These are phyloP conservation scores for Thelonectria discophora DNA, from an alignment of 2,329 filamentous ascomycete species.

Conservation along the genomic window DNA sequence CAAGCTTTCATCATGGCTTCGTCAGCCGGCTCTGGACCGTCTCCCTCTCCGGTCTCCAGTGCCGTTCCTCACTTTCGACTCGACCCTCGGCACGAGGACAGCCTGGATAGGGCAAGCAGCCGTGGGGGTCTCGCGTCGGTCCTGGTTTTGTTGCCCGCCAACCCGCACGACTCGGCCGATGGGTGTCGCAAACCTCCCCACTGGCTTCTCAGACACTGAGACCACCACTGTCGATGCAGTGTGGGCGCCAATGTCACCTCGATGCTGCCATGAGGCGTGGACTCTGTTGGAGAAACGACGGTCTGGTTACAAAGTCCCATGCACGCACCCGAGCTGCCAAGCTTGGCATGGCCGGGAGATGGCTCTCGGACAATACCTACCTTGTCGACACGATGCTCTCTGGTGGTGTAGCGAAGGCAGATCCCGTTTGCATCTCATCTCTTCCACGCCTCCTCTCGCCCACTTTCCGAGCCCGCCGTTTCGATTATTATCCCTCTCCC, in stretches of 20 bases:
- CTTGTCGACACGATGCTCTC: slow-evolving; percentile 16
- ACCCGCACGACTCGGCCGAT: slow-evolving; percentile 23
- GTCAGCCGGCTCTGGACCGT: slow-evolving; percentile 16
- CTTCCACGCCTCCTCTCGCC: slow-evolving; percentile 22
- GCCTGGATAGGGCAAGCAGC: neutral
- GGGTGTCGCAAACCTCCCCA: slow-evolving; percentile 28
- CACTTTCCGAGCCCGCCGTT: slow-evolving; percentile 28
- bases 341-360: slow-evolving; percentile 32
- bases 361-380: slow-evolving; percentile 23
- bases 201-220: slow-evolving; percentile 18
- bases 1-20: slow-evolving; percentile 24
- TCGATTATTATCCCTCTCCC: slow-evolving; percentile 20
- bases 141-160: slow-evolving; percentile 11
- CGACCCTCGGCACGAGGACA: slow-evolving; percentile 5
- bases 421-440: slow-evolving; percentile 32
- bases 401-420: slow-evolving; percentile 23
- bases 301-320: slow-evolving; percentile 31
- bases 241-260: slow-evolving; percentile 27
- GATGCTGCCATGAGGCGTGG: slow-evolving; percentile 13
- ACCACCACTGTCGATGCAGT: slow-evolving; percentile 1
- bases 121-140: slow-evolving; percentile 36
- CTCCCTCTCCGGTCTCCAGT: slow-evolving; percentile 7
- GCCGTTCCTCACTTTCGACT: slow-evolving; percentile 1
- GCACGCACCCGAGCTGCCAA: slow-evolving; percentile 24
- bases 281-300: slow-evolving; percentile 9